These are phyloP conservation scores for Plectosphaerella sp. DNA, from an alignment of 2,329 filamentous ascomycete genomes.

Conservation along the genomic window DNA sequence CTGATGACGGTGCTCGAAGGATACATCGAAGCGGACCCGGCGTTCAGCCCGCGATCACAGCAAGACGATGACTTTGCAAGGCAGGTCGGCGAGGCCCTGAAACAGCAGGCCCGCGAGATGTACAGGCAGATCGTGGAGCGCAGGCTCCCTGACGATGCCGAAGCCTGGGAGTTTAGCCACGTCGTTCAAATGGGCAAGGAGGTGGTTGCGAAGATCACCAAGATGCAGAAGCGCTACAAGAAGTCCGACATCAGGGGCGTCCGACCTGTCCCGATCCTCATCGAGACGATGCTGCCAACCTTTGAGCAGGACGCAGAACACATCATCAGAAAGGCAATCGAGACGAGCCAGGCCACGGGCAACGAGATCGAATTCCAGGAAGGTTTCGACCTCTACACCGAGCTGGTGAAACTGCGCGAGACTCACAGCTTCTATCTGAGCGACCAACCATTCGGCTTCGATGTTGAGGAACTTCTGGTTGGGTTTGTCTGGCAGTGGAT, in stretches of 20 bases:
- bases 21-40: conserved; percentile 75
- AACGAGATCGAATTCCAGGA: conserved; percentile 83
- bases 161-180: conserved; percentile 87
- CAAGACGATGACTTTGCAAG: conserved; percentile 68
- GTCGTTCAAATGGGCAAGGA: conserved; percentile 84
- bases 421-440: conserved; percentile 76
- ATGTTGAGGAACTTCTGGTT: conserved; percentile 79
- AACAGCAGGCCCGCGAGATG: conserved; percentile 68
- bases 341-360: conserved; percentile 62
- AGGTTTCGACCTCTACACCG: conserved; percentile 89
- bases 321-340: conserved; percentile 76
- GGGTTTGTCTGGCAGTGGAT: conserved; percentile 98
- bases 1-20: conserved; percentile 77
- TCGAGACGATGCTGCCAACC: conserved; percentile 79
- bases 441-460: conserved; percentile 73
- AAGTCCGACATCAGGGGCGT: conserved; percentile 83
- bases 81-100: conserved; percentile 68
- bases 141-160: conserved; percentile 73
- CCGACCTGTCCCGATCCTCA: conserved; percentile 62
- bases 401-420: conserved; percentile 76
- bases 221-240: conserved; percentile 87
- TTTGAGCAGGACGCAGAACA: conserved; percentile 88
- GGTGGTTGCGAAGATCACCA: conserved; percentile 79
- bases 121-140: conserved; percentile 77
- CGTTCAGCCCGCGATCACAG: conserved; percentile 66